A percentile compares a stretch with the other conserved stretches of the same genome.
Evolutionary conservation across 345 rosid genomes (phyloP).

Genomic region (Eucalyptus sp.): DNA sequence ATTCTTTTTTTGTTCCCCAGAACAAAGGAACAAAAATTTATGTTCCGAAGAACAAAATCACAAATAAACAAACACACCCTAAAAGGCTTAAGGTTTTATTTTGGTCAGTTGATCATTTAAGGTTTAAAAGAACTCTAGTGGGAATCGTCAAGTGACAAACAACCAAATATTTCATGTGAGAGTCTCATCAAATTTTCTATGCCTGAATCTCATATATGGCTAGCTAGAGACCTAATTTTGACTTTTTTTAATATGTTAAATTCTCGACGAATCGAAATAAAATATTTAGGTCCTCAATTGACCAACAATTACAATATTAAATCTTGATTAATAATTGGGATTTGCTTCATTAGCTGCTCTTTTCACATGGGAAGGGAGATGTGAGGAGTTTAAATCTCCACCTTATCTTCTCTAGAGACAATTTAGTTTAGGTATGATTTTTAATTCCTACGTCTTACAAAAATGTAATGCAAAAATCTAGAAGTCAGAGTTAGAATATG

Average conservation of each 20-base stretch:
- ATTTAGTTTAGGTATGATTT: too few species aligned
- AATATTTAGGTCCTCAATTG: neutral
- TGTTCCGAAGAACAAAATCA: too few species aligned
- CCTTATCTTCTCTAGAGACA: accelerated
- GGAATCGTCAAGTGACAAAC: neutral
- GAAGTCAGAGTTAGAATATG: accelerated
- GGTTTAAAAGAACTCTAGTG: neutral
- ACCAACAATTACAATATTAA: neutral
- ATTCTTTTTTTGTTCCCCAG: too few species aligned
- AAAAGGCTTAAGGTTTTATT: neutral
- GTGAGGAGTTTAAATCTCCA: accelerated
- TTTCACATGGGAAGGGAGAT: too few species aligned
- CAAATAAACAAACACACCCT: too few species aligned
- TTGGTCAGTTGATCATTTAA: neutral
- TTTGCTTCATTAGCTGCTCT: too few species aligned
- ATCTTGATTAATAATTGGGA: neutral
- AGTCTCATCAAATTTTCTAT: neutral
- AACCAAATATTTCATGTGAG: neutral
- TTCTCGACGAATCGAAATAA: neutral
- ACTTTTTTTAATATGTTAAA: neutral
- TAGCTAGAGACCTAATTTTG: neutral
- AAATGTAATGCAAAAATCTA: accelerated
- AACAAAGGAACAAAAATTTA: too few species aligned
- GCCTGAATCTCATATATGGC: neutral
- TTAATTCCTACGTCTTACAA: too few species aligned